phyloP scores from a whole-genome alignment of 2,329 filamentous ascomycete genomes.

The Nemania abortiva region DNA sequence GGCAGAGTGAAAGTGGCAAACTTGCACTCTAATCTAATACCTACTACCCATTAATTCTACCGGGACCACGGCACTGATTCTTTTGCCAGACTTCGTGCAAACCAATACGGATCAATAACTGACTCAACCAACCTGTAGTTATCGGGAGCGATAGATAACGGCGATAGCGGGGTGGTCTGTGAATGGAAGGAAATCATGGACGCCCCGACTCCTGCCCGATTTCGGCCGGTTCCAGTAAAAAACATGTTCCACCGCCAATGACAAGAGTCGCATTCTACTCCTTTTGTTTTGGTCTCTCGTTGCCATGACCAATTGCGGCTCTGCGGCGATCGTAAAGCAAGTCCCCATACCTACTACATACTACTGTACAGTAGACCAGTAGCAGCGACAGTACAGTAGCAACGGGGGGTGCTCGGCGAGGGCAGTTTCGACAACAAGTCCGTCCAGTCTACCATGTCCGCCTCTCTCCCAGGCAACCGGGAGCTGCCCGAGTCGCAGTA shows the following conservation, averaged over 20 bases:
- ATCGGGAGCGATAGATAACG: no score
- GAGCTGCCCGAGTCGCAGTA: constrained; percentile 93
- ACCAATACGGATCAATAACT: no score
- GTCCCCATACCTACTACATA: background rate
- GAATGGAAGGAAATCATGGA: no score
- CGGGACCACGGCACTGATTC: no score
- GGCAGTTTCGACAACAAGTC: constrained; percentile 33
- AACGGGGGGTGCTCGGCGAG: constrained; percentile 31
- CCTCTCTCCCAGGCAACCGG: constrained; percentile 75
- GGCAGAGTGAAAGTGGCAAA: no score
- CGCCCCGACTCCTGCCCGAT: constrained; percentile 30
- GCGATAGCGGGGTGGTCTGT: no score
- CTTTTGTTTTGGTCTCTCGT: background rate
- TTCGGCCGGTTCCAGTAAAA: constrained; percentile 18
- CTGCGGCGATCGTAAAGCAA: constrained; percentile 7
- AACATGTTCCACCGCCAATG: constrained; percentile 20
- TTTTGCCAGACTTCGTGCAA: no score
- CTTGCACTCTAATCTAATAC: no score
- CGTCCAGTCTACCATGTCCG: constrained; percentile 67
- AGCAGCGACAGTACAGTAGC: constrained; percentile 8
- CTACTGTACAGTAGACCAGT: background rate
- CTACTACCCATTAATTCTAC: no score
- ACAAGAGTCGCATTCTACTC: constrained; percentile 12
- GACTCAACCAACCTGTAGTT: background rate
- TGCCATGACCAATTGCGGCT: constrained; percentile 18